phyloP scores from a whole-genome alignment of 2,329 filamentous ascomycete species.

The Beauveria scarabaeidicola region DNA sequence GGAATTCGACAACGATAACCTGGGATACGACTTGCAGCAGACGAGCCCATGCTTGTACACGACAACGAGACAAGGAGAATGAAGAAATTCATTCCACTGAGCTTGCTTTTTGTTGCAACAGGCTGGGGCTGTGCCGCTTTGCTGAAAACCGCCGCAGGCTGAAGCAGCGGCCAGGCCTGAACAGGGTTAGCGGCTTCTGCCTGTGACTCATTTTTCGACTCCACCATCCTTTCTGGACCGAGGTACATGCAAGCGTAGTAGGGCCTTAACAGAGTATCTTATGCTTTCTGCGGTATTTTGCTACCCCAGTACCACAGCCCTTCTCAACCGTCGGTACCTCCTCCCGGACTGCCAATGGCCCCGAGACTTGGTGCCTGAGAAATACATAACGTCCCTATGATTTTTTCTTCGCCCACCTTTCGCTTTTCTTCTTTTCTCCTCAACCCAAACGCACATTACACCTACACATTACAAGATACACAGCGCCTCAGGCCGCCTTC shows the following conservation, averaged over 20 bases:
- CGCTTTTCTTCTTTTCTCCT: conserved; percentile 26
- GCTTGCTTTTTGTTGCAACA: not conserved
- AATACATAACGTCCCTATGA: conserved; percentile 32
- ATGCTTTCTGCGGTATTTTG: fast-evolving
- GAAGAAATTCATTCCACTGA: not conserved
- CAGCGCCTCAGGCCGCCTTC: conserved; percentile 31
- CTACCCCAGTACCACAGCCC: not conserved
- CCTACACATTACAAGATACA: conserved; percentile 25
- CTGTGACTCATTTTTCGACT: conserved; percentile 11
- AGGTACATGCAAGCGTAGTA: conserved; percentile 1
- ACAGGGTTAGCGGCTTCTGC: not conserved
- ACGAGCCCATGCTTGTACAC: not conserved
- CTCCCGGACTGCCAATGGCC: conserved; percentile 11
- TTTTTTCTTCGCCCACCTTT: conserved; percentile 17
- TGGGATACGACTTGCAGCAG: not conserved
- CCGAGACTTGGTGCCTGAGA: conserved; percentile 36
- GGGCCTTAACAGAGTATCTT: not conserved
- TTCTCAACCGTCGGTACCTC: conserved; percentile 12
- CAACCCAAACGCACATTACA: conserved; percentile 24
- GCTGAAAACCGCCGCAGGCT: not conserved
- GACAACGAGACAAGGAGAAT: not conserved
- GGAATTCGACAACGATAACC: not conserved
- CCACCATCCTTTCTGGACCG: not conserved
- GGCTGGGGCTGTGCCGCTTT: conserved; percentile 2
- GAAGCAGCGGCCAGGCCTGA: conserved; percentile 7